Evolutionary conservation across 1,139 yeast genomes (phyloP).

Genomic region (Torulaspora globosa): DNA sequence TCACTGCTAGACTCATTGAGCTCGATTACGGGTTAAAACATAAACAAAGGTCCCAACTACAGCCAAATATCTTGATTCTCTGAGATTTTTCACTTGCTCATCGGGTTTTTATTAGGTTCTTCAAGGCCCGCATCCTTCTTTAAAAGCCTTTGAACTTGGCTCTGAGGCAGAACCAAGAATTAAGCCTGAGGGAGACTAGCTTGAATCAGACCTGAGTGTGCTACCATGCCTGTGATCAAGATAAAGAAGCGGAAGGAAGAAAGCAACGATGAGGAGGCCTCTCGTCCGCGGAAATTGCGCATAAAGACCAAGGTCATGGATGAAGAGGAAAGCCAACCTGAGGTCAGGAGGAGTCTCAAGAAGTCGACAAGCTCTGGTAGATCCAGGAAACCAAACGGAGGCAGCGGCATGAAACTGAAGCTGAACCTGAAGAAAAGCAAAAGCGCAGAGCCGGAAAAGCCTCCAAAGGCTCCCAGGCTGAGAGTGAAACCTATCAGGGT

Average conservation of each 20-base stretch:
- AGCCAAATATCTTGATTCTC: neutral
- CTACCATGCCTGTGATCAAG: constrained; percentile 30
- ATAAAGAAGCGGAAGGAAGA: constrained; percentile 33
- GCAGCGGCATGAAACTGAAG: constrained; percentile 28
- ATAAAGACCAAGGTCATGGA: constrained; percentile 25
- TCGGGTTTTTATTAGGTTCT: neutral
- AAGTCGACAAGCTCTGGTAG: constrained; percentile 14
- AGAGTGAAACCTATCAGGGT: constrained; percentile 78
- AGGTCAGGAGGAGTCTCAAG: constrained; percentile 36
- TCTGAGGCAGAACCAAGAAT: too few relatives aligned
- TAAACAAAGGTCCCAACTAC: neutral
- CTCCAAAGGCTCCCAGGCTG: constrained; percentile 52
- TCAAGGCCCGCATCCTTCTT: neutral
- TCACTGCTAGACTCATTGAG: constrained; percentile 17
- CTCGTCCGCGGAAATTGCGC: constrained; percentile 29
- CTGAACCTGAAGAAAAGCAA: constrained; percentile 34
- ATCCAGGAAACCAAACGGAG: constrained; percentile 11
- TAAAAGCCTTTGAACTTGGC: neutral
- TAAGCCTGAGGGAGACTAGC: neutral
- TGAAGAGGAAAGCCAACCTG: constrained; percentile 18
- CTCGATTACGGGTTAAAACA: neutral
- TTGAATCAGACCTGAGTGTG: neutral
- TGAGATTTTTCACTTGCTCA: constrained; percentile 1
- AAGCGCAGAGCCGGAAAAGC: constrained; percentile 20
- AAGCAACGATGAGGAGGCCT: constrained; percentile 20